A percentile compares a stretch with the other conserved stretches of the same genome.
Evolutionary conservation across 768 basidiomycete genomes (phyloP).

Genomic region (Trametes maxima): DNA sequence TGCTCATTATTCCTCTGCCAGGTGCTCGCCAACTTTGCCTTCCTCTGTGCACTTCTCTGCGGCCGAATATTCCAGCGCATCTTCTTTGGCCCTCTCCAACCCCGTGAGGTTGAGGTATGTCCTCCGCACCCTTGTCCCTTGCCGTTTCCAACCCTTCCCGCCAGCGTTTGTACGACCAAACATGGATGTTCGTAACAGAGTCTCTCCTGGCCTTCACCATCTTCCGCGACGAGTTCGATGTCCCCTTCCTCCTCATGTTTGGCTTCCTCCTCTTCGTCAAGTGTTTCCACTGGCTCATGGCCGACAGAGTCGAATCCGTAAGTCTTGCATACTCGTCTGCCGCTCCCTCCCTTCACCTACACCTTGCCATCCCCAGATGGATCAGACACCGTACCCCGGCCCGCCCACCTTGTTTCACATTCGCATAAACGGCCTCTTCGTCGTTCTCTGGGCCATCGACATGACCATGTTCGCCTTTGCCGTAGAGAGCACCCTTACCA

Average conservation of each 20-base stretch:
- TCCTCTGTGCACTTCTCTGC: constrained; percentile 73
- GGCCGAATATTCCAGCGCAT: constrained; percentile 81
- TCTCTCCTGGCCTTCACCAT: constrained; percentile 96
- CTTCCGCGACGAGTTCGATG: constrained; percentile 93
- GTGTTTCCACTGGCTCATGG: constrained; percentile 97
- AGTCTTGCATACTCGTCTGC: constrained; percentile 30
- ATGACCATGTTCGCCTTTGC: constrained; percentile 77
- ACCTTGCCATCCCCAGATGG: constrained; percentile 67
- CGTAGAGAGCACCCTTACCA: constrained; percentile 74
- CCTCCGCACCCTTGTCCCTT: neutral
- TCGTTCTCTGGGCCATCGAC: constrained; percentile 76
- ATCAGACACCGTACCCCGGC: constrained; percentile 89
- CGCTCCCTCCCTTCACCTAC: neutral
- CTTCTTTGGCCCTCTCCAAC: constrained; percentile 88
- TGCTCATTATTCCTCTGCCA: constrained; percentile 35
- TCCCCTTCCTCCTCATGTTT: constrained; percentile 92
- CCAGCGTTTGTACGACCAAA: constrained; percentile 90
- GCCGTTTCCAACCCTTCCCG: neutral
- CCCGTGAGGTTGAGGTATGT: constrained; percentile 89
- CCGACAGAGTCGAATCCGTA: constrained; percentile 96
- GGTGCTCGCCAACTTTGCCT: constrained; percentile 90
- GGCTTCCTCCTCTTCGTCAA: constrained; percentile 93
- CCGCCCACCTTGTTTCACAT: constrained; percentile 83
- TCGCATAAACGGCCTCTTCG: constrained; percentile 74
- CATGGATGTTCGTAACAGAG: constrained; percentile 98